These are phyloP conservation scores for Sphaerulina populicola DNA, from an alignment of 2,329 filamentous ascomycete species.

Conservation along the genomic window DNA sequence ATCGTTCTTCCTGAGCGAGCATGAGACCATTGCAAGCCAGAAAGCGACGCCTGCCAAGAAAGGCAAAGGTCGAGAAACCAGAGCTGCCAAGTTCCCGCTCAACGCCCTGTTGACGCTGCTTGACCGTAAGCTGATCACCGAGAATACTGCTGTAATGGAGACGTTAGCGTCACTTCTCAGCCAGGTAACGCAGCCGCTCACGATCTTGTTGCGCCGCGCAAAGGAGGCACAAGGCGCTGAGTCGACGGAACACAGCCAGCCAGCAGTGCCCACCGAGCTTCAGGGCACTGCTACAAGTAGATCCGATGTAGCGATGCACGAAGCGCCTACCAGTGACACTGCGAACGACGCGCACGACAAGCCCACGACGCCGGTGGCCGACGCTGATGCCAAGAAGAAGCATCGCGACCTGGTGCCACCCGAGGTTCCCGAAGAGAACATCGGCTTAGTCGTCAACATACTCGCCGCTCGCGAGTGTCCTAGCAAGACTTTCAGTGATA, in stretches of 20 bases:
- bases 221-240: slow-evolving; percentile 56
- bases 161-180: slow-evolving; percentile 79
- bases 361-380: slow-evolving; percentile 30
- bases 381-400: slow-evolving; percentile 48
- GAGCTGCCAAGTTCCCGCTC: slow-evolving; percentile 77
- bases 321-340: slow-evolving; percentile 19
- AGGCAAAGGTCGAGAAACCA: slow-evolving; percentile 78
- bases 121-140: slow-evolving; percentile 90
- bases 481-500: slow-evolving; percentile 96
- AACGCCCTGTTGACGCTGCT: slow-evolving; percentile 82
- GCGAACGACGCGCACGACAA: slow-evolving; percentile 17
- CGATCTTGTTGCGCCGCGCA: slow-evolving; percentile 71
- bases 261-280: slow-evolving; percentile 32
- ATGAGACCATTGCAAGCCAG: slow-evolving; percentile 57
- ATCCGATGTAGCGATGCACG: slow-evolving; percentile 24
- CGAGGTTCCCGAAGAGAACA: slow-evolving; percentile 76
- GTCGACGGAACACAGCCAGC: slow-evolving; percentile 21
- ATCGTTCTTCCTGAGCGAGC: slow-evolving; percentile 87
- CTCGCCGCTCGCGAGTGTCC: slow-evolving; percentile 93
- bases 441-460: slow-evolving; percentile 91
- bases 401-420: slow-evolving; percentile 64
- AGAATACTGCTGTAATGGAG: slow-evolving; percentile 96
- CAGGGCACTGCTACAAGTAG: slow-evolving; percentile 21
- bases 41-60: slow-evolving; percentile 67
- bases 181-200: slow-evolving; percentile 78